These are phyloP conservation scores for Hippophae gyantsensis DNA, from an alignment of 306 rosid species.

Conservation along the genomic window DNA sequence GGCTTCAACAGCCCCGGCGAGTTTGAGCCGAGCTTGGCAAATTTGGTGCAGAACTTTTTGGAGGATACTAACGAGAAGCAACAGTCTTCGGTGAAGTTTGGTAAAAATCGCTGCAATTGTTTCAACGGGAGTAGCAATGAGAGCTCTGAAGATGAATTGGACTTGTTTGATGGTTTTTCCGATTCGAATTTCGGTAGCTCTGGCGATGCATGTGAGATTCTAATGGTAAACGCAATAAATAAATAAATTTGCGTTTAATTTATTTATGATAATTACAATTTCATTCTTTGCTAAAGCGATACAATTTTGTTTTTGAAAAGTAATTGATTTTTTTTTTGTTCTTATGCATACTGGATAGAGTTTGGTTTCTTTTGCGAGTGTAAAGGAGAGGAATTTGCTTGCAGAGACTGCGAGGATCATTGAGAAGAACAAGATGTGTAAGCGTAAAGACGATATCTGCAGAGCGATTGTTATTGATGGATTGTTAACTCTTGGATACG, in stretches of 20 bases:
- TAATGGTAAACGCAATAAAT: constrained; percentile 38
- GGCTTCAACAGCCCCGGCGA: constrained; percentile 22
- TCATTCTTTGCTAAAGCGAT: neutral
- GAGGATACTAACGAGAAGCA: constrained; percentile 67
- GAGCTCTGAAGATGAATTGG: constrained; percentile 53
- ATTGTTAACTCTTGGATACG: constrained; percentile 59
- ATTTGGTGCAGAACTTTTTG: constrained; percentile 77
- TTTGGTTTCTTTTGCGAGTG: constrained; percentile 43
- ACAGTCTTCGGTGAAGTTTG: constrained; percentile 25
- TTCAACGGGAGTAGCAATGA: constrained; percentile 48
- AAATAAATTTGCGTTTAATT: neutral
- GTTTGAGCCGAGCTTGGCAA: constrained; percentile 67
- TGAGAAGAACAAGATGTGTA: constrained; percentile 67
- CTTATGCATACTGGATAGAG: constrained; percentile 25
- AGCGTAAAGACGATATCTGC: constrained; percentile 51
- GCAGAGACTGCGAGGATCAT: constrained; percentile 65
- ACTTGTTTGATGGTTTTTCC: constrained; percentile 17
- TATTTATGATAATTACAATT: neutral
- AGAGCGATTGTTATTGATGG: constrained; percentile 36
- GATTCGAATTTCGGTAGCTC: constrained; percentile 36
- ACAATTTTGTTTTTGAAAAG: neutral
- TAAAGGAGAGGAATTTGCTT: constrained; percentile 57
- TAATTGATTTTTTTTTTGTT: neutral
- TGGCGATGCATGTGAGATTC: constrained; percentile 49
- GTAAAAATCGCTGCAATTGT: constrained; percentile 64